Evolutionary conservation across 2,329 filamentous ascomycete species (phyloP), one percentile per base, ranked within the genome.

Genomic region (Aspergillus texensis): DNA sequence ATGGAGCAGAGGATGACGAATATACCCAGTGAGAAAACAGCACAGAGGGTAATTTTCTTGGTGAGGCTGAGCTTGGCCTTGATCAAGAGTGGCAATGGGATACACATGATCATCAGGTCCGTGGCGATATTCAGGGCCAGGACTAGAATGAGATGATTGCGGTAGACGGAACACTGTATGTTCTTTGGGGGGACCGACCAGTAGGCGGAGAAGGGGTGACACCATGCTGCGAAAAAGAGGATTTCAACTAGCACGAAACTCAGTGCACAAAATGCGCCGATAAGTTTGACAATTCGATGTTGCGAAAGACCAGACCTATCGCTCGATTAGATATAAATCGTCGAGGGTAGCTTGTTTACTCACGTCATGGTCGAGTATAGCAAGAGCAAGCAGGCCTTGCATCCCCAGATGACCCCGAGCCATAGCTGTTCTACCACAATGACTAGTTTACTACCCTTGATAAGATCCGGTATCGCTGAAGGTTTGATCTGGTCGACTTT

Each of bases 1-100:
- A 85, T 81, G 12, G 86, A 85, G 21, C 84, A 84, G 16, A 89
- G 75, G 57, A 89, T 86, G 68, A 84, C 76, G 64, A 86, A 84
- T 4, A 84, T 70, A 1, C 87, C 87, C 2, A 89, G 78, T 2
- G 82, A 78, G 71, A 89, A 88, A 34, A 89, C 81, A 34, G 77
- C 79, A 53, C 84, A 80, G 0, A 89, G 76, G 0, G 86, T 80
- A 0, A 84, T 57, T 70, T 89, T 89, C 61, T 85, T 78, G 61
- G 75, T 77, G 5, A 72, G 62, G 6, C 78, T 78, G 1, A 84
- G 67, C 4, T 72, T 75, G 1, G 79, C 78, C 50, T 75, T 77
- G 56, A 81, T 71, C 52, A 84, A 75, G 8, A 84, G 76, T 0
- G 82, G 82, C 0, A 83, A 74, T 0, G 81, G 81, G 21, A 84